Conservation (phyloP, 208 protist genomes). For the Leishmania aethiopica region DNA sequence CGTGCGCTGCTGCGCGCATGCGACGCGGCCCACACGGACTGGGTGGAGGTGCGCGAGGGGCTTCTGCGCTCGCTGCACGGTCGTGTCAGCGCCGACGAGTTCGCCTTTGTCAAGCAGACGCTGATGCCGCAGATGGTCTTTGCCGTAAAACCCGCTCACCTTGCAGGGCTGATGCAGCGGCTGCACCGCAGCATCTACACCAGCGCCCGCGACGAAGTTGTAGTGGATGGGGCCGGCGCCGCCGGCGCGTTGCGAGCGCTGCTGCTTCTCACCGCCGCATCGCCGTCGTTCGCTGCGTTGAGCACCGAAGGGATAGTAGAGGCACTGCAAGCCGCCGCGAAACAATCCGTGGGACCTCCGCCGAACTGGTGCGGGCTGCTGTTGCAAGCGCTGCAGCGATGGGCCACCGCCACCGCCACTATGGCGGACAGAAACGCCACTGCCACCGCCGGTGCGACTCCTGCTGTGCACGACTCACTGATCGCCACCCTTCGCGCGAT, state of each 20-base stretch:
- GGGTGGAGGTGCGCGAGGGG: constrained; percentile 31
- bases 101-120: constrained; percentile 49
- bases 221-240: constrained; percentile 29
- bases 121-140: constrained; percentile 54
- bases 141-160: constrained; percentile 38
- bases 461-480: constrained; percentile 5
- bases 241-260: constrained; percentile 53
- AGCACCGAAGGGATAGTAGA: constrained; percentile 30
- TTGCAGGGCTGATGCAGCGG: constrained; percentile 45
- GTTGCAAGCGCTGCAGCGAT: constrained; percentile 43
- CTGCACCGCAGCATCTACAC: constrained; percentile 32
- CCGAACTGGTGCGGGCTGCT: constrained; percentile 32
- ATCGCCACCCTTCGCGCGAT: constrained; percentile 31
- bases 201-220: constrained; percentile 17
- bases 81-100: constrained; percentile 39
- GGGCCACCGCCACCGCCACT: constrained; percentile 11
- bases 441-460: background rate
- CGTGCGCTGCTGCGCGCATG: constrained; percentile 58
- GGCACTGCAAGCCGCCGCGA: constrained; percentile 27
- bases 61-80: constrained; percentile 54
- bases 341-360: constrained; percentile 7
- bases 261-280: constrained; percentile 35
- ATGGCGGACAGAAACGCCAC: background rate
- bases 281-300: constrained; percentile 33
- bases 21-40: constrained; percentile 32